A percentile compares a stretch with the other conserved stretches of the same genome.
phyloP scores from a whole-genome alignment of 768 basidiomycete species.

The Gelatoporia subvermispora region DNA sequence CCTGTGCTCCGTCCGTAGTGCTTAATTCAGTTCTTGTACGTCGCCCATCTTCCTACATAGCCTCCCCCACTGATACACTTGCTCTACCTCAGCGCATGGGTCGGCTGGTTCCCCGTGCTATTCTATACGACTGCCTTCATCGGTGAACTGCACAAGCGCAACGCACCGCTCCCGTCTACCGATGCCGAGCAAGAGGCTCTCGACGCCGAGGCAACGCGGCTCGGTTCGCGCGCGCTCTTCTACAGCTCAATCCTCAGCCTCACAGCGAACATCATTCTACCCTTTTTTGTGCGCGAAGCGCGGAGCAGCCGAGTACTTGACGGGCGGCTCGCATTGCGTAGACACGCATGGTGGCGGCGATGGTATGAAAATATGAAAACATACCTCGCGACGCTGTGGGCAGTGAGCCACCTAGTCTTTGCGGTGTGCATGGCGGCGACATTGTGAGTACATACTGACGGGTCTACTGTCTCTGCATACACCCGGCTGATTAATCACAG shows the following conservation, averaged over 20 bases:
- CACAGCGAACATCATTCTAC: constrained; percentile 61
- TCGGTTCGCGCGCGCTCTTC: constrained; percentile 82
- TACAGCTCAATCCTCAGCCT: constrained; percentile 70
- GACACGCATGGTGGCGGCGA: constrained; percentile 10
- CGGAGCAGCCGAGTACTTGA: constrained; percentile 11
- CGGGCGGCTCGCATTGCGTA: constrained; percentile 12
- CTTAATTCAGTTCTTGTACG: constrained; percentile 77
- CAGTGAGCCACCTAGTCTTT: constrained; percentile 69
- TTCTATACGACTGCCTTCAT: constrained; percentile 88
- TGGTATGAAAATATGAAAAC: constrained; percentile 42
- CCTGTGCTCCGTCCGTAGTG: constrained; percentile 40
- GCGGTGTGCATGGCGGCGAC: constrained; percentile 76
- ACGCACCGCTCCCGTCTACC: constrained; percentile 28
- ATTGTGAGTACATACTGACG: constrained; percentile 53
- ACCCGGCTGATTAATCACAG: constrained; percentile 39
- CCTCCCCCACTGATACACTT: too few species aligned
- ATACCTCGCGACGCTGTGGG: constrained; percentile 72
- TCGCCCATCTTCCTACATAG: background rate
- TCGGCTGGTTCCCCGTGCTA: constrained; percentile 90
- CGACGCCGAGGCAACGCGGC: constrained; percentile 69
- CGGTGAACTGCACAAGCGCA: constrained; percentile 74
- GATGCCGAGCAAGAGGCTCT: constrained; percentile 21
- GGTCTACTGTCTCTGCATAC: background rate
- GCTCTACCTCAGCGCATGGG: constrained; percentile 53
- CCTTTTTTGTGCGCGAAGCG: constrained; percentile 46